Conservation (phyloP, 768 basidiomycete genomes). For the Gymnopilus dilepis region DNA sequence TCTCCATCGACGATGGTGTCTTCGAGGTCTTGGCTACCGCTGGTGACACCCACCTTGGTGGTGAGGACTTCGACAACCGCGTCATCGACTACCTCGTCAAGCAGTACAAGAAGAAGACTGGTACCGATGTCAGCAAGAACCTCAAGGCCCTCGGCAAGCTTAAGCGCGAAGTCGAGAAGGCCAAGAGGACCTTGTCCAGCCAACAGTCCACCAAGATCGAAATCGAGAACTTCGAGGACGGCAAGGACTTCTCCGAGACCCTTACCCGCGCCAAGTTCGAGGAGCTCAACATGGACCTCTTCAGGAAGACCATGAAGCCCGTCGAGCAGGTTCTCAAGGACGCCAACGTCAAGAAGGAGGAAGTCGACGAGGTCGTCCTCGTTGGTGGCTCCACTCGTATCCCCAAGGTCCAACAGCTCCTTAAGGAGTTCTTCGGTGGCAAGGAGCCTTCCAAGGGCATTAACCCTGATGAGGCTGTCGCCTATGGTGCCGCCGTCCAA, state of each 20-base stretch:
- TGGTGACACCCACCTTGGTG: slow-evolving; percentile 76
- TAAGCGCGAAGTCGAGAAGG: slow-evolving; percentile 73
- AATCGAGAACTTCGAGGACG: slow-evolving; percentile 71
- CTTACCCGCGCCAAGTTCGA: slow-evolving; percentile 86
- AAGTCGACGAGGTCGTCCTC: slow-evolving; percentile 67
- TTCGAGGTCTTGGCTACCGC: slow-evolving; percentile 76
- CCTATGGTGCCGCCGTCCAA: slow-evolving; percentile 75
- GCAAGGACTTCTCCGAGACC: slow-evolving; percentile 81
- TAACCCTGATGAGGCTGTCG: slow-evolving; percentile 79
- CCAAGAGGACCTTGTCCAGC: slow-evolving; percentile 69
- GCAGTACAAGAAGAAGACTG: slow-evolving; percentile 72
- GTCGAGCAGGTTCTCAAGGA: slow-evolving; percentile 87
- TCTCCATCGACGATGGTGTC: slow-evolving; percentile 70
- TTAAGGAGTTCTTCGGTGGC: slow-evolving; percentile 65
- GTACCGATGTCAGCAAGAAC: slow-evolving; percentile 62
- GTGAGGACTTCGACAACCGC: slow-evolving; percentile 75
- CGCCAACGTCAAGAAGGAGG: slow-evolving; percentile 77
- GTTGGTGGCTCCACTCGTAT: slow-evolving; percentile 76
- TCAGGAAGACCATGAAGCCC: slow-evolving; percentile 85
- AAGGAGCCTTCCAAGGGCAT: slow-evolving; percentile 71
- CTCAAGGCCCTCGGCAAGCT: slow-evolving; percentile 71
- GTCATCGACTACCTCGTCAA: slow-evolving; percentile 74
- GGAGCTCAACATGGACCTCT: slow-evolving; percentile 83
- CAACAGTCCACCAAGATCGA: slow-evolving; percentile 58
- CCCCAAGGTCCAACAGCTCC: slow-evolving; percentile 68